Evolutionary conservation across 108 stramenopile species (phyloP), one percentile per base, ranked within the genome.

Genomic region (Cyclotella kingstonii): DNA sequence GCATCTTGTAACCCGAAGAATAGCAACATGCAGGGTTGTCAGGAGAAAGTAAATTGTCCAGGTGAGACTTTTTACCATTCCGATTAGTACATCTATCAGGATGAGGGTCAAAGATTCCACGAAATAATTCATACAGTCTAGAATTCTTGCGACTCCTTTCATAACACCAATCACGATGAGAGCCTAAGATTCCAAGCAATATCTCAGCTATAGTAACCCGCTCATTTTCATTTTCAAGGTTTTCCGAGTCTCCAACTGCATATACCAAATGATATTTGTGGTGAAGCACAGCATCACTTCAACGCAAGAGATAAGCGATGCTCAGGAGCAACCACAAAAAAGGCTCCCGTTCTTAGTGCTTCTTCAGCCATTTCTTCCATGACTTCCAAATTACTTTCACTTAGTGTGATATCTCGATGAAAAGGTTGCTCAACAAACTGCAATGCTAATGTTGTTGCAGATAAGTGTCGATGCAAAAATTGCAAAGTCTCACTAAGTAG

Each of bases 251-350:
- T 10, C 82, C 82, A 0, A 77, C 63, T 4, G 82, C 75, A 63
- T 83, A 78, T 26, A 83, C 75, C 23, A 83, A 57, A 38, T 80
- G 82, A 35, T 70, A 76, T 0, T 62, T 36, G 43, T 81, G 66
- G 33, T 58, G 71, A 14, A 83, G 77, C 23, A 83, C 27, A 56
- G 77, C 82, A 76, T 83, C 82, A 28, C 70, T 84, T 84, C 6
- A 84, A 66, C 36, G 78, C 69, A 40, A 81, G 56, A 0, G 80
- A 81, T 12, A 75, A 56, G 36, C 83, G 48, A 48, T 84, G 83
- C 62, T 84, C 80, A 8, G 77, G 77, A 34, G 83, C 54, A 34
- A 84, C 73, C 21, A 80, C 38, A 41, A 84, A 36, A 29, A 44
- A 59, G 6, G 77, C 79, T 10, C 73, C 70, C 6, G 60, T 60